Evolutionary conservation across 2,329 filamentous ascomycete genomes (phyloP).

Genomic region (Talaromyces piceae): DNA sequence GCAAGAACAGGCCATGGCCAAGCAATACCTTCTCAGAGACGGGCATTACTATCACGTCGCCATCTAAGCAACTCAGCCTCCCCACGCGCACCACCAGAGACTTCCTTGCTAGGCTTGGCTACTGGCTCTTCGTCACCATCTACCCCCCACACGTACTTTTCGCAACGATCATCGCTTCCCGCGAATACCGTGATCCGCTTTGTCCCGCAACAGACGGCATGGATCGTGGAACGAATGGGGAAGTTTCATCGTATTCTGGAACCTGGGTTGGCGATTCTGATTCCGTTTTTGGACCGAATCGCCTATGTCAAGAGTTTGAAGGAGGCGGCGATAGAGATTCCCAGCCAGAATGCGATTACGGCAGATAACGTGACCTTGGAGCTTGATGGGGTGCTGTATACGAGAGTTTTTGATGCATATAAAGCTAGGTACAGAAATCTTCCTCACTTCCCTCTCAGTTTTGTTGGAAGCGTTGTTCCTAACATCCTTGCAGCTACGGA

Average conservation of each 20-base stretch:
- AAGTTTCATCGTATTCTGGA: conserved; percentile 91
- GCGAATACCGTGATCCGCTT: conserved; percentile 94
- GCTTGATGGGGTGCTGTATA: conserved; percentile 91
- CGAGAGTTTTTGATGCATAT: conserved; percentile 93
- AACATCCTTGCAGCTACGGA: conserved; percentile 61
- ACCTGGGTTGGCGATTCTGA: conserved; percentile 79
- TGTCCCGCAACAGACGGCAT: conserved; percentile 98
- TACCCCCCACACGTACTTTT: conserved; percentile 67
- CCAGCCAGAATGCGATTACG: conserved; percentile 94
- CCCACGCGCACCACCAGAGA: conserved; percentile 22
- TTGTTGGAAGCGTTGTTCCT: conserved; percentile 1
- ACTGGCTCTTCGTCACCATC: conserved; percentile 18
- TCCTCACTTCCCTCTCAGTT: not conserved
- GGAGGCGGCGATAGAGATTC: conserved; percentile 93
- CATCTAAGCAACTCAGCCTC: conserved; percentile 24
- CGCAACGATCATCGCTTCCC: conserved; percentile 59
- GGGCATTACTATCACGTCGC: conserved; percentile 13
- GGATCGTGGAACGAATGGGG: conserved; percentile 99
- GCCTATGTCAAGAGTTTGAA: conserved; percentile 97
- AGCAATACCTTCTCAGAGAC: conserved; percentile 8
- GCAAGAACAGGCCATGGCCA: conserved; percentile 17
- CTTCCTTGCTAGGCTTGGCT: conserved; percentile 25
- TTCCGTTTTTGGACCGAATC: conserved; percentile 90
- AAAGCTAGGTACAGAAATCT: conserved; percentile 68
- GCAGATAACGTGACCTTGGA: conserved; percentile 97